A percentile compares a stretch with the other conserved stretches of the same genome.
Conservation (phyloP, 805 yeast species). For the Jamesozyma hellenica region DNA sequence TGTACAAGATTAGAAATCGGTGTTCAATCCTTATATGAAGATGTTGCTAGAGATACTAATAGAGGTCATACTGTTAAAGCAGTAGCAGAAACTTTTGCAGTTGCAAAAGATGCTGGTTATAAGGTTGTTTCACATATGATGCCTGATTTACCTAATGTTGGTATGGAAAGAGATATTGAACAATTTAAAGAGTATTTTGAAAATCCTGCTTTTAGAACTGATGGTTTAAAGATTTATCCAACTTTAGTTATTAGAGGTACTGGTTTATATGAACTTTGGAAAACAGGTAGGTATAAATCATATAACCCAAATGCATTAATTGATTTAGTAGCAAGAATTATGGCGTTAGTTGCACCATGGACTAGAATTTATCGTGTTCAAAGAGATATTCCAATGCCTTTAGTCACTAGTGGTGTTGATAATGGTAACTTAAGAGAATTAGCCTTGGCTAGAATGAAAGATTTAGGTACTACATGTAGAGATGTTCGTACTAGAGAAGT, state of each 20-base stretch:
- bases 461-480: conserved; percentile 90
- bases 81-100: conserved; percentile 89
- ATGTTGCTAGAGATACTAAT: conserved; percentile 95
- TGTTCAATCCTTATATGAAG: conserved; percentile 94
- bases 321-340: conserved; percentile 88
- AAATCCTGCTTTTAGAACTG: conserved; percentile 93
- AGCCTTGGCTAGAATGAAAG: conserved; percentile 95
- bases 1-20: conserved; percentile 96
- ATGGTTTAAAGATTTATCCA: conserved; percentile 91
- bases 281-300: conserved; percentile 86
- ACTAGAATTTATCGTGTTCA: conserved; percentile 97
- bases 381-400: conserved; percentile 98
- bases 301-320: conserved; percentile 90
- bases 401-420: conserved; percentile 95
- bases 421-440: conserved; percentile 93
- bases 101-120: conserved; percentile 97
- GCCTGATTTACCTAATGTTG: conserved; percentile 98
- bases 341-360: conserved; percentile 98
- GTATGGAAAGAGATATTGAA: conserved; percentile 94
- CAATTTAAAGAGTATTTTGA: conserved; percentile 95
- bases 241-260: conserved; percentile 96
- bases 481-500: conserved; percentile 97
- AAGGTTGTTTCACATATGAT: conserved; percentile 98
- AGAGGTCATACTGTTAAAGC: conserved; percentile 96
- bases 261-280: conserved; percentile 94